phyloP scores from a whole-genome alignment of 2,329 filamentous ascomycete genomes.

The Kalaharituber pfeilii region DNA sequence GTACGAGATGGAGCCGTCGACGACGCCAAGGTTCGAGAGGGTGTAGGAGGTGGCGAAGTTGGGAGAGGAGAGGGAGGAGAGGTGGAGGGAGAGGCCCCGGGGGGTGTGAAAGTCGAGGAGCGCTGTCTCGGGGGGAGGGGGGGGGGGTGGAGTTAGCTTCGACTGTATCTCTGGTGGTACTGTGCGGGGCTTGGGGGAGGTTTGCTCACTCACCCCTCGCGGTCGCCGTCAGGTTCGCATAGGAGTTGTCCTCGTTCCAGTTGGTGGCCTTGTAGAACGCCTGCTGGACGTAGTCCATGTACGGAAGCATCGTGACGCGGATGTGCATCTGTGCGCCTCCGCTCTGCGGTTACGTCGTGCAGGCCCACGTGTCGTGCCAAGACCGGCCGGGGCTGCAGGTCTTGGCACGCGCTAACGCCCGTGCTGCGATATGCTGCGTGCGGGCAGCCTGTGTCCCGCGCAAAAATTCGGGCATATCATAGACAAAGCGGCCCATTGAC shows the following conservation, averaged over 20 bases:
- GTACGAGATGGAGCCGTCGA: conserved; percentile 94
- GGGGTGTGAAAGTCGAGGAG: conserved; percentile 81
- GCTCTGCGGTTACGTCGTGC: too few species aligned
- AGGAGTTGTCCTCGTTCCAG: conserved; percentile 87
- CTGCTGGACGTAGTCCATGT: conserved; percentile 92
- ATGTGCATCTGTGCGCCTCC: background rate
- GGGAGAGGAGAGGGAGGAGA: conserved; percentile 79
- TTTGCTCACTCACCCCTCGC: conserved; percentile 50
- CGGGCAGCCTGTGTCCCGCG: too few species aligned
- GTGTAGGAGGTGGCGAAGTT: conserved; percentile 92
- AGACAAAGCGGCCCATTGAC: too few species aligned
- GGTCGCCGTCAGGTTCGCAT: conserved; percentile 68
- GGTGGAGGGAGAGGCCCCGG: conserved; percentile 62
- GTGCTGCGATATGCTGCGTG: too few species aligned
- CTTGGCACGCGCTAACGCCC: too few species aligned
- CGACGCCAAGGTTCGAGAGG: conserved; percentile 70
- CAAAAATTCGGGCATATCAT: too few species aligned
- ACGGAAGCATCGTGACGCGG: conserved; percentile 59
- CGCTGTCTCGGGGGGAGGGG: too few species aligned
- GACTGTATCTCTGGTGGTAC: background rate
- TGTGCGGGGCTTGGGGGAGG: background rate
- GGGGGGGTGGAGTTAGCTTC: conserved; percentile 12
- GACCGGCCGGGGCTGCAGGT: too few species aligned
- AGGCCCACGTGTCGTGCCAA: too few species aligned
- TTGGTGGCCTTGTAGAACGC: conserved; percentile 72